Evolutionary conservation across 495 filamentous ascomycete genomes (phyloP), one percentile per base, ranked within the genome.

Genomic region (Daldinia vernicosa): DNA sequence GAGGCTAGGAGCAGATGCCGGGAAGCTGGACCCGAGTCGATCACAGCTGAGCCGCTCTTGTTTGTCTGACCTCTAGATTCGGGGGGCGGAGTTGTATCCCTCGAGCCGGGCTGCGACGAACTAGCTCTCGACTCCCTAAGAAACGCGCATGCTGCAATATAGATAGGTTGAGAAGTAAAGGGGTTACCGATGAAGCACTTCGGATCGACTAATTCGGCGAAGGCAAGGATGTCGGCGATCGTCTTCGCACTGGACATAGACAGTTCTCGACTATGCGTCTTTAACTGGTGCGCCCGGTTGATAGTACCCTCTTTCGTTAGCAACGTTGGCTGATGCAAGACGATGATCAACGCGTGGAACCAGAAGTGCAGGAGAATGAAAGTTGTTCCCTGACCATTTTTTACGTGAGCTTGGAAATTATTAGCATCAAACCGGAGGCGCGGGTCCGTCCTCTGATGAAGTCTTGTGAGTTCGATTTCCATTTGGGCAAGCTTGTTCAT

Each of bases 281-380:
- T 88, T 7, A 94, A 83, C 43, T 90, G 88, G 59, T 89, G 86
- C 30, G 88, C 87, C 27, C 85, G 84, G 50, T 76, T 78, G 39
- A 82, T 78, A 17, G 89, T 90, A 57, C 91, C 91, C 67, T 93
- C 92, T 0, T 89, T 90, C 66, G 93, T 89, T 30, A 95, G 81
- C 6, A 95, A 78, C 1, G 91, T 93, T 1, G 93, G 93, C 66
- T 93, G 92, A 74, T 96, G 92, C 9, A 96, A 84, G 8, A 96
- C 83, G 35, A 94, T 91, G 61, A 96, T 93, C 43, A 95, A 79
- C 0, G 93, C 91, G 72, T 96, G 93, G 72, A 95, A 95, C 93
- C 93, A 96, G 75, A 95, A 93, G 75, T 96, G 93, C 30, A 95
- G 82, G n/a, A 96, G 84, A 59, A 94, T 90, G 66, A 95, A 96